Evolutionary conservation across 2,329 filamentous ascomycete species (phyloP).

Genomic region (Pyrenophora teres): DNA sequence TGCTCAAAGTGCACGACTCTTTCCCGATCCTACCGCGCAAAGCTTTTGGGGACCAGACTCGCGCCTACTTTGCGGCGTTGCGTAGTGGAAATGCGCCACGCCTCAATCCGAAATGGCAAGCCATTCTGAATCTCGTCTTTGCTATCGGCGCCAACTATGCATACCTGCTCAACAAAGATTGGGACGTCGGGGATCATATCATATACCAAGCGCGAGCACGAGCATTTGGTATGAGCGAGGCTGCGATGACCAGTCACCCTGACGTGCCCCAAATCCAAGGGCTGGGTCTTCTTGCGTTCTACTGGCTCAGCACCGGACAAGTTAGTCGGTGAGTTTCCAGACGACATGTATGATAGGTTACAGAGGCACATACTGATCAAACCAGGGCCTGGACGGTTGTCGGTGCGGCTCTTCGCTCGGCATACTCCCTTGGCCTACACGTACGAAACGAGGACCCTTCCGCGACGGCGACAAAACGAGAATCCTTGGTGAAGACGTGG

Average conservation of each 20-base stretch:
- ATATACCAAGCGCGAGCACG: slow-evolving; percentile 49
- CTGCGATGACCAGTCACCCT: slow-evolving; percentile 38
- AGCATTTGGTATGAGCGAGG: slow-evolving; percentile 37
- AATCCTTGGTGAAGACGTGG: slow-evolving; percentile 48
- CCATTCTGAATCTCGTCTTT: slow-evolving; percentile 50
- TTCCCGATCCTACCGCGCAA: slow-evolving; percentile 47
- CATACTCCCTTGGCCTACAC: slow-evolving; percentile 48
- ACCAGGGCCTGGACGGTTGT: slow-evolving; percentile 47
- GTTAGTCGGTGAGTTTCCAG: slow-evolving; percentile 46
- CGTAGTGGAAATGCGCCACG: slow-evolving; percentile 23
- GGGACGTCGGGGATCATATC: slow-evolving; percentile 41
- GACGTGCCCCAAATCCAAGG: slow-evolving; percentile 49
- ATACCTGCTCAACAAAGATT: slow-evolving; percentile 37
- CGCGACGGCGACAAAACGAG: slow-evolving; percentile 35
- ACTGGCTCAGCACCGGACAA: slow-evolving; percentile 48
- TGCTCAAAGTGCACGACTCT: slow-evolving; percentile 46
- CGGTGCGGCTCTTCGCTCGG: slow-evolving; percentile 45
- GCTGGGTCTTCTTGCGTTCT: slow-evolving; percentile 47
- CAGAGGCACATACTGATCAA: slow-evolving; percentile 8
- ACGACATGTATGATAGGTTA: neutral
- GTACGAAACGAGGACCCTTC: slow-evolving; percentile 45
- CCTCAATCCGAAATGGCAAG: slow-evolving; percentile 42
- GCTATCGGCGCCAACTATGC: slow-evolving; percentile 50
- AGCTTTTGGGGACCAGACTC: slow-evolving; percentile 43
- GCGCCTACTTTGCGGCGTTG: slow-evolving; percentile 36